phyloP scores from a whole-genome alignment of 306 rosid species.

The Prunus persica region Prunus_persica_NCBIv2 NC_034015.1:7221001-7221500 shows the following conservation, averaged over 20 bases:
- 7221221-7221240: not conserved
- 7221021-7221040: not conserved
- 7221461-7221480: not conserved
- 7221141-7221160: not conserved
- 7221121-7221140: not conserved
- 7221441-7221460: not conserved
- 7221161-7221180: not conserved
- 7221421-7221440: constrained; percentile 49
- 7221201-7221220: not conserved
- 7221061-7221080: not conserved
- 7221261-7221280: constrained; percentile 48
- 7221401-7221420: constrained; percentile 91
- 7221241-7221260: not conserved
- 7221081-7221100: not conserved
- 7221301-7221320: constrained; percentile 68
- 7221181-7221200: not conserved
- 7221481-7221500: constrained; percentile 22
- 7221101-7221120: not conserved
- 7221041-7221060: not conserved
- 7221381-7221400: constrained; percentile 97
- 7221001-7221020: not conserved
- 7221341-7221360: constrained; percentile 92
- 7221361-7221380: constrained; percentile 88
- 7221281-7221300: constrained; percentile 83
- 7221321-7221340: constrained; percentile 72